Conservation (phyloP, 2,329 filamentous ascomycete species). For the Colletotrichum sp. region DNA sequence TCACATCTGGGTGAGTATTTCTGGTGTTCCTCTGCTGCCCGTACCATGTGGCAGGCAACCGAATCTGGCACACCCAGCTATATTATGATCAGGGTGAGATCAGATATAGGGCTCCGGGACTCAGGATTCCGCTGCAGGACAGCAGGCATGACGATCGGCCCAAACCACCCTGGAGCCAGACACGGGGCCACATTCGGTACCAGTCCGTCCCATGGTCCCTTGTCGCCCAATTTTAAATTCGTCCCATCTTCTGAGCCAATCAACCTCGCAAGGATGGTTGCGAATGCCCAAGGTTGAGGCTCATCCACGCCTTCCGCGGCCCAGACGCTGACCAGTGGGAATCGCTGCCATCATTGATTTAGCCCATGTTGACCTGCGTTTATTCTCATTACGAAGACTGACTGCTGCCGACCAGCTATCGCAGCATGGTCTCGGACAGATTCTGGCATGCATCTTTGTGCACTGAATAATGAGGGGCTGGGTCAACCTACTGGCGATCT, state of each 20-base stretch:
- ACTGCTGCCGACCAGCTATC: not conserved
- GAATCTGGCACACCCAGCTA: not conserved
- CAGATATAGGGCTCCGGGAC: conserved; percentile 21
- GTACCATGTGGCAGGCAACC: not conserved
- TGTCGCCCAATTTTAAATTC: conserved; percentile 19
- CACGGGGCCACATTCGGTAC: conserved; percentile 15
- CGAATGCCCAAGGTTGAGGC: not conserved
- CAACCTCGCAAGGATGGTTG: conserved; percentile 4
- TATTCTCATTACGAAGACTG: not conserved
- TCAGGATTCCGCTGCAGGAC: conserved; percentile 20
- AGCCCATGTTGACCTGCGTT: not conserved
- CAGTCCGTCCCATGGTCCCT: not conserved
- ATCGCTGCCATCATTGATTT: not conserved
- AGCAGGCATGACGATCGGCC: conserved; percentile 21
- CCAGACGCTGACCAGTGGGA: not conserved
- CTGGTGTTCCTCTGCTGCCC: not conserved
- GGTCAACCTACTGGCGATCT: not conserved
- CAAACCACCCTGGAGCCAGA: conserved; percentile 10
- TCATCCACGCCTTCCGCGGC: not conserved
- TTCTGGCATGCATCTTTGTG: not conserved
- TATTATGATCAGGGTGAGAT: conserved; percentile 17
- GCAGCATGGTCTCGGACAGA: not conserved
- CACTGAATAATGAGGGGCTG: not conserved
- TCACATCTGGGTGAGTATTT: not conserved
- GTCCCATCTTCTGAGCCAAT: conserved; percentile 20